Base-by-base conservation (phyloP, 305 asterid species). In the Solanum aculeatissimum region DNA sequence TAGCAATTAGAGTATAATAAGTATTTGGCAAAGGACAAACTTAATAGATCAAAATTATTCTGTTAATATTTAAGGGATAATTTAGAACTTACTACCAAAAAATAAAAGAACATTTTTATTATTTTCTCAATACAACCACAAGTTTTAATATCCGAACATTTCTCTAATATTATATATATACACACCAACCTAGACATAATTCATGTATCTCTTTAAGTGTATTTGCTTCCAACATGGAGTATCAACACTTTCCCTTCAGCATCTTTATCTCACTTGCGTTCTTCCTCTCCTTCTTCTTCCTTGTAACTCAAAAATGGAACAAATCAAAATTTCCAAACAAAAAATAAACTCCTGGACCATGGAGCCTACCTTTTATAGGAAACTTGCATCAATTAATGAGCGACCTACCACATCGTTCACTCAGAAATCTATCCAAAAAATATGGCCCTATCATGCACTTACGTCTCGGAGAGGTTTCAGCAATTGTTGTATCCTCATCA, bases 371-470 rank as follows among this genome's bases (percentile, higher is more conserved):
- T 45, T 19, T 21, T 27, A 55, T 55, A 55, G 25, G 62, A 19
- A 55, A 19, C 62, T 19, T 55, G 62, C 62, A 55, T 19, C 62
- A 43, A 45, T 40, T 72, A 72, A 43, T 49, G 54, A 16, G 80
- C 13, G 9, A 11, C 2, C 49, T 62, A 18, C 91, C 83, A 70
- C 92, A 90, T 66, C 66, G 86, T 29, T 83, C 91, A 35, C 83
- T 91, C n/a, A 77, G 91, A 77, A 83, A 87, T 60, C 87, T 89
- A 6, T 88, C 91, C 91, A 1, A 81, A n/a, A 85, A 27, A 66
- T 87, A 88, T 51, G 92, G 91, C 16, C 91, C 89, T 1, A 15
- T 91, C 19, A 90, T 90, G 89, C 89, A 89, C 42, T 88, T 92
- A 9, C 55, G 83, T 83, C 66, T 90, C 4, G 91, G 90, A 13